Evolutionary conservation across 2,329 filamentous ascomycete species (phyloP).

Genomic region (Thermomyces lanuginosus): DNA sequence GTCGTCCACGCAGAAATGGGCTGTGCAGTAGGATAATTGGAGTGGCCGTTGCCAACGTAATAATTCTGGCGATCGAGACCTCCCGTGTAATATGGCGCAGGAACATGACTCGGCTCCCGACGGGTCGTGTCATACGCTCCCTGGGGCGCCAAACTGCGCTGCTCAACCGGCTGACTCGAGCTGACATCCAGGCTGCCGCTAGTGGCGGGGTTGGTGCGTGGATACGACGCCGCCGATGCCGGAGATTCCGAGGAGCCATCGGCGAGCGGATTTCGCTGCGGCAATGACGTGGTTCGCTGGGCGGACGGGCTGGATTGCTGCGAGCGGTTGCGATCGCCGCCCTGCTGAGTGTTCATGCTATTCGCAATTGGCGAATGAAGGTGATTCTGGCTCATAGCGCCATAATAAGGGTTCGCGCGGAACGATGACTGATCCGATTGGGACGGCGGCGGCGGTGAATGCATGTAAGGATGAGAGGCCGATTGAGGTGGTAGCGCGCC

Average conservation of each 20-base stretch:
- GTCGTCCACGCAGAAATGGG: conserved; percentile 23
- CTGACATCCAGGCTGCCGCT: conserved; percentile 17
- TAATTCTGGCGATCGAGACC: conserved; percentile 18
- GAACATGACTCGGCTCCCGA: conserved; percentile 21
- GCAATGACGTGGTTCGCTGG: conserved; percentile 26
- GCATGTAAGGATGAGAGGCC: conserved; percentile 23
- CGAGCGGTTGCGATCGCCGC: conserved; percentile 21
- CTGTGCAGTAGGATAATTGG: conserved; percentile 17
- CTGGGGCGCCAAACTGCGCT: conserved; percentile 13
- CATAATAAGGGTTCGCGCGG: conserved; percentile 21
- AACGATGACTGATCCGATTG: conserved; percentile 20
- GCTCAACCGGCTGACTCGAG: conserved; percentile 15
- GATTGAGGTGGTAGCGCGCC: conserved; percentile 17
- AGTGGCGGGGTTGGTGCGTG: conserved; percentile 23
- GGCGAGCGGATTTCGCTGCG: conserved; percentile 21
- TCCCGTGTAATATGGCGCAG: conserved; percentile 20
- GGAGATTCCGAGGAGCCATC: conserved; percentile 25
- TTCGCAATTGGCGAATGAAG: conserved; percentile 19
- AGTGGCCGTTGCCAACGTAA: conserved; percentile 17
- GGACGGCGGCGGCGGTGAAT: conserved; percentile 15
- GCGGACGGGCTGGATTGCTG: conserved; percentile 20
- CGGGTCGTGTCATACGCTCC: conserved; percentile 19
- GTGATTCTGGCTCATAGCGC: conserved; percentile 19
- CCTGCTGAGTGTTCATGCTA: conserved; percentile 14
- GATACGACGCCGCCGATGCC: conserved; percentile 20